Evolutionary conservation across 2,329 filamentous ascomycete genomes (phyloP), one percentile per base, ranked within the genome.

Genomic region (Apiospora hydei): DNA sequence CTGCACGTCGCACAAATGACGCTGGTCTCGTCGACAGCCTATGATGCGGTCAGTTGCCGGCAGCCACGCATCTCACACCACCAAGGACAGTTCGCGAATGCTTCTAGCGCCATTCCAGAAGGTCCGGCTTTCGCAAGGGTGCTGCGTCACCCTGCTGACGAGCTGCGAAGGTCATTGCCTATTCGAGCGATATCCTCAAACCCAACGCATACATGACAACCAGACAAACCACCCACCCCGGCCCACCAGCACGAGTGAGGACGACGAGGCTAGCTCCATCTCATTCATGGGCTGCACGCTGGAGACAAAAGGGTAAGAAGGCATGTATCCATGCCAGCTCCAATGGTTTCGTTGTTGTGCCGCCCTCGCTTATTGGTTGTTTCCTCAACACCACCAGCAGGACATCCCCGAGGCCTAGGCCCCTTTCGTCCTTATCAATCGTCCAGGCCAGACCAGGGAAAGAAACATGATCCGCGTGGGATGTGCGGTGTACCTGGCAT

Each of bases 31-130:
- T 61, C 30, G 53, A 61, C 53, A 61, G 30, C 30, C 41, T 30
- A 38, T 61, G 53, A 61, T 61, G 6, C 38, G 53, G 38, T 61
- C 53, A 57, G 51, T 57, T 57, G 26, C 51, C 51, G 51, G 51
- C 53, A 51, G 24, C 6, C 47, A 51, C 49, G 34, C 34, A 51
- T 30, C 26, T 26, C 53, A 41, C 34, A 64, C 57, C 57, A 61
- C 14, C 26, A 64, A 18, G 38, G 53, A 10, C 53, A 30, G 30
- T 38, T 38, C 30, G 38, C 57, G 34, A 64, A 41, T n/a, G 57
- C 34, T 64, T 64, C 57, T 64, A 64, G 57, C 57, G 57, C 57
- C 57, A 13, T 64, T 64, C 57, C 57, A 64, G 57, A 64, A 64
- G 57, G 34, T 16, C 21, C 18, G 18, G 18, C 21, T 64, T 41